Conservation (phyloP, 169 alveolate species). For the Miamiensis avidus region DNA sequence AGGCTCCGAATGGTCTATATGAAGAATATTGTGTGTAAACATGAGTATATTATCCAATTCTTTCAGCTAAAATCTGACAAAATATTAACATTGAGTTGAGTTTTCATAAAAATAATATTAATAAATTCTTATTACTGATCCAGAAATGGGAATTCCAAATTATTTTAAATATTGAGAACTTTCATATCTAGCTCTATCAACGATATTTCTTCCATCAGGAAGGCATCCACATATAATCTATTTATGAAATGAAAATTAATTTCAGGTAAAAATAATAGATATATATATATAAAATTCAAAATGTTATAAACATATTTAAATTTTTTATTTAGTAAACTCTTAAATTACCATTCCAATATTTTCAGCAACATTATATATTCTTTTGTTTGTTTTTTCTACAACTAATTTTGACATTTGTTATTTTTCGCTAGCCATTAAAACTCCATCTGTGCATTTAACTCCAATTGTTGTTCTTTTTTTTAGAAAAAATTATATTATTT, state of each 20-base stretch:
- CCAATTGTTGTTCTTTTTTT: slow-evolving; percentile 86
- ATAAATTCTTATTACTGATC: slow-evolving; percentile 52
- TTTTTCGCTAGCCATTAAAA: slow-evolving; percentile 90
- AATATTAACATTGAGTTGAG: neutral
- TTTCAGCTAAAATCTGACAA: slow-evolving; percentile 83
- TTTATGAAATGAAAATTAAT: too few relatives aligned
- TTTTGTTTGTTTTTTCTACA: slow-evolving; percentile 85
- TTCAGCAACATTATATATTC: slow-evolving; percentile 86
- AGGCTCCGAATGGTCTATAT: slow-evolving; percentile 94
- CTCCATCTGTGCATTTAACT: slow-evolving; percentile 91
- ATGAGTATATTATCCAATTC: slow-evolving; percentile 92
- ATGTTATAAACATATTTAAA: neutral
- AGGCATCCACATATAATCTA: slow-evolving; percentile 89
- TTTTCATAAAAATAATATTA: neutral
- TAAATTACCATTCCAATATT: slow-evolving; percentile 77
- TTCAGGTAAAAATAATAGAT: too few relatives aligned
- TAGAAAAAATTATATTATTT: neutral
- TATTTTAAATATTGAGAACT: slow-evolving; percentile 80
- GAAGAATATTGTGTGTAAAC: slow-evolving; percentile 90
- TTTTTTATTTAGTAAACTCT: neutral
- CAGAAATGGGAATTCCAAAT: slow-evolving; percentile 90
- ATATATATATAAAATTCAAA: too few relatives aligned
- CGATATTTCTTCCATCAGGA: slow-evolving; percentile 93
- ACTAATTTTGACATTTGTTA: slow-evolving; percentile 74
- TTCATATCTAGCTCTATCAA: slow-evolving; percentile 91